These are phyloP conservation scores for Colletotrichum sansevieriae DNA, from an alignment of 2,329 filamentous ascomycete genomes.

Conservation along the genomic window DNA sequence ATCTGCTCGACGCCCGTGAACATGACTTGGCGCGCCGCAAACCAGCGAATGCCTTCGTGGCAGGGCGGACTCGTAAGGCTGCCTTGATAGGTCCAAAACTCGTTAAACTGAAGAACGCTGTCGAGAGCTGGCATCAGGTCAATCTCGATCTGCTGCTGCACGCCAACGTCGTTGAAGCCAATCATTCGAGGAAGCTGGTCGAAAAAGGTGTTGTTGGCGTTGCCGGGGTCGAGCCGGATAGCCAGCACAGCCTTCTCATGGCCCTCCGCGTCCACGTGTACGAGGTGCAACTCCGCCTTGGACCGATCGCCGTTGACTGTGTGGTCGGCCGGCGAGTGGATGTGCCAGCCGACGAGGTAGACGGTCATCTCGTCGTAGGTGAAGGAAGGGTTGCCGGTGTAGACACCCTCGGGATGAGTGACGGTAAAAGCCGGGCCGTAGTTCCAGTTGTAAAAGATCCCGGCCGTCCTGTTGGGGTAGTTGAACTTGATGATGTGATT, in stretches of 20 bases:
- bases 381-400: conserved; percentile 55
- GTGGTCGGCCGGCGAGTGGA: conserved; percentile 65
- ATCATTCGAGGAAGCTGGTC: conserved; percentile 56
- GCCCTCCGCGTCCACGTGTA: conserved; percentile 58
- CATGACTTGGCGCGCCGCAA: conserved; percentile 46
- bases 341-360: conserved; percentile 64
- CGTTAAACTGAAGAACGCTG: conserved; percentile 54
- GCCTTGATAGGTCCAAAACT: conserved; percentile 63
- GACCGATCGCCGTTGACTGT: conserved; percentile 56
- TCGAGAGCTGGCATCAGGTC: conserved; percentile 51
- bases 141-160: conserved; percentile 42
- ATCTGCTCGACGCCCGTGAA: conserved; percentile 61
- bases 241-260: conserved; percentile 59
- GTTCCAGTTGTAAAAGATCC: conserved; percentile 62
- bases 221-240: conserved; percentile 60
- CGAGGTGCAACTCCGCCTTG: conserved; percentile 63
- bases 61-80: conserved; percentile 62
- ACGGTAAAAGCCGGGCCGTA: conserved; percentile 61
- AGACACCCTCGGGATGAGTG: conserved; percentile 50
- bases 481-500: conserved; percentile 57
- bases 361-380: conserved; percentile 60
- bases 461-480: conserved; percentile 52
- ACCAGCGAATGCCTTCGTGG: conserved; percentile 61
- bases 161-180: conserved; percentile 51
- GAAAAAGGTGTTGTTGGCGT: conserved; percentile 54